Evolutionary conservation across 2,329 filamentous ascomycete species (phyloP).

Genomic region (Hymenotorrendiella dingleyae): DNA sequence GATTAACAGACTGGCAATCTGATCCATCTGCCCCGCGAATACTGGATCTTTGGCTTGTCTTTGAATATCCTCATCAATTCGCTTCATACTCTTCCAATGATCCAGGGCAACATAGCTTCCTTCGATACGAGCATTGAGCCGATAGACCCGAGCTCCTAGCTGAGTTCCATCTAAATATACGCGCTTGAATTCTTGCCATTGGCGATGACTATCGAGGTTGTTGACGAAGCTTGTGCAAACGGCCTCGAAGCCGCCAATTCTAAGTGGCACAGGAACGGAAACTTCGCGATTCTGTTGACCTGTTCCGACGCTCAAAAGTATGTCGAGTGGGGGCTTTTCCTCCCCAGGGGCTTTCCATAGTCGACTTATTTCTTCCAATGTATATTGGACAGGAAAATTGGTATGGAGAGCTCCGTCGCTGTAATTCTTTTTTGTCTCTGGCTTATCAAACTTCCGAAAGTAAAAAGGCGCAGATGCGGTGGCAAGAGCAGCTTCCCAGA

Average conservation of each 20-base stretch:
- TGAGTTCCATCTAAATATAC: not conserved
- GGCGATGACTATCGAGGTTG: slow-evolving; percentile 5
- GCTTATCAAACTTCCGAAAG: slow-evolving; percentile 16
- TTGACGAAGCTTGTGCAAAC: slow-evolving; percentile 8
- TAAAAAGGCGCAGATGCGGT: slow-evolving; percentile 21
- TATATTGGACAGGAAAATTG: slow-evolving; percentile 9
- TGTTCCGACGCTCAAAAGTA: slow-evolving; percentile 7
- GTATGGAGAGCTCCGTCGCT: slow-evolving; percentile 8
- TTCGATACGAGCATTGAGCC: slow-evolving; percentile 5
- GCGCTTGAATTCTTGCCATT: slow-evolving; percentile 5
- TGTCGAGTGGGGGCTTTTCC: slow-evolving; percentile 8
- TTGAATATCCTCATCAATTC: slow-evolving; percentile 3
- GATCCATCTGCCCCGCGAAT: slow-evolving; percentile 3
- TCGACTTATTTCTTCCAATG: slow-evolving; percentile 6
- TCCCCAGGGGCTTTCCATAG: slow-evolving; percentile 3
- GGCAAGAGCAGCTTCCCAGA: slow-evolving; percentile 22
- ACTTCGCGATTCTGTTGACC: slow-evolving; percentile 7
- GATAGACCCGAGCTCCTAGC: slow-evolving; percentile 1
- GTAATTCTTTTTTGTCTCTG: slow-evolving; percentile 11
- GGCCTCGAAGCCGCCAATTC: slow-evolving; percentile 9
- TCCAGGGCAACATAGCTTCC: slow-evolving; percentile 9
- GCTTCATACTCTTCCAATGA: slow-evolving; percentile 7
- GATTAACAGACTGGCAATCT: slow-evolving; percentile 6
- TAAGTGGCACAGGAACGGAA: slow-evolving; percentile 6
- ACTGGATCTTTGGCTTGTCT: slow-evolving; percentile 1